phyloP scores from a whole-genome alignment of 371 early-diverging fungal species.

The Haplosporangium sp. region DNA sequence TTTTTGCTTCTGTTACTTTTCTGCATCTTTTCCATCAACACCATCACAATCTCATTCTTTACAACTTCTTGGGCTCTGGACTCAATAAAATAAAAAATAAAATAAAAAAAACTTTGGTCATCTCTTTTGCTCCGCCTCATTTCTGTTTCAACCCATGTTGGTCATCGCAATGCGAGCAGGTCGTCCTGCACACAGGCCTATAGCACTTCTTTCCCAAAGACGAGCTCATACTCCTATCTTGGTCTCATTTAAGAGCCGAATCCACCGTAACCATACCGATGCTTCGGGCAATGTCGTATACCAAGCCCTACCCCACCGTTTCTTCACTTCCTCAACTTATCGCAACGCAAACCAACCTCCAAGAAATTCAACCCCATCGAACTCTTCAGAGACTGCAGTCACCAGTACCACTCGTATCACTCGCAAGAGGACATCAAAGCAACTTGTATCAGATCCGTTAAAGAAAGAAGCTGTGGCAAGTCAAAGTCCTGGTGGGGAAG shows the following conservation, averaged over 20 bases:
- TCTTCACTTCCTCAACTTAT: constrained; percentile 42
- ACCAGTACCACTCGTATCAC: constrained; percentile 16
- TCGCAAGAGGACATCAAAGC: constrained; percentile 30
- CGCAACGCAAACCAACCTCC: constrained; percentile 35
- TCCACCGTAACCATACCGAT: constrained; percentile 33
- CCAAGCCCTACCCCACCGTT: constrained; percentile 35
- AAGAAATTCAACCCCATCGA: constrained; percentile 23
- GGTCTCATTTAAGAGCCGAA: constrained; percentile 14
- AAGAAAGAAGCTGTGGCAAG: neutral
- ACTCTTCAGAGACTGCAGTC: constrained; percentile 12
- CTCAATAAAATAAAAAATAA: too few relatives aligned
- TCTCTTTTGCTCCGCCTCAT: neutral
- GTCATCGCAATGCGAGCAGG: constrained; percentile 46
- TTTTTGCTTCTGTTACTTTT: neutral
- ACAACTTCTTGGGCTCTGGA: too few relatives aligned
- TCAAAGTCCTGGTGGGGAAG: neutral
- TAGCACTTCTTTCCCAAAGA: constrained; percentile 20
- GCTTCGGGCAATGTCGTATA: constrained; percentile 12
- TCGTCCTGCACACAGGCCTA: constrained; percentile 23
- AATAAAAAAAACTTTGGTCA: neutral
- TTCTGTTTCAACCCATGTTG: constrained; percentile 16
- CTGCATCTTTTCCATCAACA: neutral
- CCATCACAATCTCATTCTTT: constrained; percentile 1
- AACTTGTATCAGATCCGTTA: constrained; percentile 6
- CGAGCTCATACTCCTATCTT: constrained; percentile 21